phyloP scores from a whole-genome alignment of 73 alveolate species.

The Stentor coeruleus region DNA sequence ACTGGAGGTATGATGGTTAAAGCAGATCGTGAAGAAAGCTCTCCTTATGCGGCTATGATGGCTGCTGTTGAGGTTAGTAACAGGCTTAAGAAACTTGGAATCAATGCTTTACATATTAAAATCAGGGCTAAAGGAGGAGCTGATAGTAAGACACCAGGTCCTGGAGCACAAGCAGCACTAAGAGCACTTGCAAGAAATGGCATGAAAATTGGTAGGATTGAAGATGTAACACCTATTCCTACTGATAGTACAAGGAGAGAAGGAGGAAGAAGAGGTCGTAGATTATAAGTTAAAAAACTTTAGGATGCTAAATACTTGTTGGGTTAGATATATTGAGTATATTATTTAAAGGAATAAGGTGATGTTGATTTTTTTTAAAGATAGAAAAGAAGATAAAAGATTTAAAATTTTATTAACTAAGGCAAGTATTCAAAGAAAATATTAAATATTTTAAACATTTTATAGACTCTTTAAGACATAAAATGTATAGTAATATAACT shows the following conservation, averaged over 20 bases:
- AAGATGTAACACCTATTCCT: constrained; percentile 99
- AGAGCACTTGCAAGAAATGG: constrained; percentile 99
- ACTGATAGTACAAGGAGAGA: constrained; percentile 98
- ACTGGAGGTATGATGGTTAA: constrained; percentile 99
- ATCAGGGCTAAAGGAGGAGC: constrained; percentile 98
- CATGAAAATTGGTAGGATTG: constrained; percentile 98
- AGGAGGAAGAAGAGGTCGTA: constrained; percentile 99
- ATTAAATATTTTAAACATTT: no score
- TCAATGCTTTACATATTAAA: constrained; percentile 96
- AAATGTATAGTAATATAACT: no score
- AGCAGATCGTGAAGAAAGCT: constrained; percentile 99
- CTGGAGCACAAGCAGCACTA: constrained; percentile 99
- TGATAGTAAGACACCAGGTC: constrained; percentile 86
- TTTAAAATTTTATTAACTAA: no score
- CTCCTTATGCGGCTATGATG: constrained; percentile 99
- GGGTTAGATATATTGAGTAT: no score
- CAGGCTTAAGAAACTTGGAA: constrained; percentile 84
- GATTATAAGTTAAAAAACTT: constrained; percentile 79
- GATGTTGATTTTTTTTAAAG: no score
- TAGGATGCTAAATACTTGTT: no score
- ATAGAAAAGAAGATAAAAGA: not conserved
- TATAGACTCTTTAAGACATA: no score
- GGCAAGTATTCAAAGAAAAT: no score
- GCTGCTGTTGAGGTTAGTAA: constrained; percentile 97
- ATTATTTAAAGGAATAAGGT: no score